A percentile compares a stretch with the other conserved stretches of the same genome.
These are phyloP conservation scores for Aspergillus chevalieri DNA, from an alignment of 2,329 filamentous ascomycete genomes.

Conservation along the genomic window DNA sequence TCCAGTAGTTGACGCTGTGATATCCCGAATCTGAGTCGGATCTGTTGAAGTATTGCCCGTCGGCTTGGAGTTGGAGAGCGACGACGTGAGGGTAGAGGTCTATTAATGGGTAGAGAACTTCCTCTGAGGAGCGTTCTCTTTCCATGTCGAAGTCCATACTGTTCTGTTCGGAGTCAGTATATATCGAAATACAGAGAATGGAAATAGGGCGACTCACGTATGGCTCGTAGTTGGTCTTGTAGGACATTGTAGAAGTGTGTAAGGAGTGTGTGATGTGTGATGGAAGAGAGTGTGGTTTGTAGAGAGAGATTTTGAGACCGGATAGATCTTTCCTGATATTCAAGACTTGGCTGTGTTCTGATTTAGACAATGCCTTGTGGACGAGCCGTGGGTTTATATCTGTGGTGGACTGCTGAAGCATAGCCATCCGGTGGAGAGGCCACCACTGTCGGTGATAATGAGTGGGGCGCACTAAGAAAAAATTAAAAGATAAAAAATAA, in stretches of 20 bases:
- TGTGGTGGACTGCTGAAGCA: too few species aligned
- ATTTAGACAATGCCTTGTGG: not conserved
- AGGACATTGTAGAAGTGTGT: slow-evolving; percentile 22
- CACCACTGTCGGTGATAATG: not conserved
- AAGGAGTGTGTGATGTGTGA: not conserved
- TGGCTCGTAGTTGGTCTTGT: slow-evolving; percentile 36
- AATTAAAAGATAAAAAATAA: not conserved
- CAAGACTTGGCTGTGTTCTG: too few species aligned
- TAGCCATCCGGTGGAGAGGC: not conserved
- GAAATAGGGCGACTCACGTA: slow-evolving; percentile 23
- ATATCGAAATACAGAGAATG: slow-evolving; percentile 2
- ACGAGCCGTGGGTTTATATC: not conserved
- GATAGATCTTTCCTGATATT: slow-evolving; percentile 1
- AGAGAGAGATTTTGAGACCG: not conserved
- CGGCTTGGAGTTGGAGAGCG: slow-evolving; percentile 29
- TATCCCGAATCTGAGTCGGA: slow-evolving; percentile 24
- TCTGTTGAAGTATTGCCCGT: slow-evolving; percentile 13
- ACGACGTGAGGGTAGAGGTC: slow-evolving; percentile 33
- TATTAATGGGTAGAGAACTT: slow-evolving; percentile 27
- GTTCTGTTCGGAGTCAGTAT: slow-evolving; percentile 13
- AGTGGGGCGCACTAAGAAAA: not conserved
- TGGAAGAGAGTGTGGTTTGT: not conserved
- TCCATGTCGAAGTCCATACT: slow-evolving; percentile 23
- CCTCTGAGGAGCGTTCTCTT: slow-evolving; percentile 22
- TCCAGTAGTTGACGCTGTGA: slow-evolving; percentile 25